These are phyloP conservation scores for Lachancea thermotolerans DNA, from an alignment of 805 yeast species.

Conservation along the genomic window DNA sequence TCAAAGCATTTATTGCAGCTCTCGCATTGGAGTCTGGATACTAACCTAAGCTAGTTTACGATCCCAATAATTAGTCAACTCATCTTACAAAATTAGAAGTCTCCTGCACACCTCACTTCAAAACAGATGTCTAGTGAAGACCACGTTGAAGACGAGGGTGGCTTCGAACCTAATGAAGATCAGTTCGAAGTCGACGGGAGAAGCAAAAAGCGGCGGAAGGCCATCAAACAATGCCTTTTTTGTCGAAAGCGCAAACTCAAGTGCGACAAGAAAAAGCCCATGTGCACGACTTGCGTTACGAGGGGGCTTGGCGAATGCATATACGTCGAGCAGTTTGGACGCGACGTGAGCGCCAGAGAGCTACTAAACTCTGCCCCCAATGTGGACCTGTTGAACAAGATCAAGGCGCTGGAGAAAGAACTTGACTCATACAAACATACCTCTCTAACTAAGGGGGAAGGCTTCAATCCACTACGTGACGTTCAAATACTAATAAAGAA, in stretches of 20 bases:
- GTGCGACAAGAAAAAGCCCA: constrained; percentile 48
- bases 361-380: constrained; percentile 21
- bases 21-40: too few species aligned
- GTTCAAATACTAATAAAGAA: constrained; percentile 6
- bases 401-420: constrained; percentile 16
- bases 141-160: not conserved
- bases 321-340: constrained; percentile 20
- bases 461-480: constrained; percentile 2
- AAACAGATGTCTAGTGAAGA: not conserved
- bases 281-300: constrained; percentile 36
- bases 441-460: not conserved
- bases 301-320: constrained; percentile 28
- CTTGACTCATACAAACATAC: constrained; percentile 1
- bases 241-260: constrained; percentile 60
- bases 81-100: too few species aligned
- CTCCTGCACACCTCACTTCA: not conserved
- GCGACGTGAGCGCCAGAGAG: constrained; percentile 17
- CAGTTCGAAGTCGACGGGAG: not conserved
- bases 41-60: too few species aligned
- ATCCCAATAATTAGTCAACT: too few species aligned
- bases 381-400: constrained; percentile 16
- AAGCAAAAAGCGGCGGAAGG: constrained; percentile 23
- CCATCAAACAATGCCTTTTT: constrained; percentile 40
- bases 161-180: not conserved
- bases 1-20: too few species aligned